phyloP scores from a whole-genome alignment of 805 yeast genomes.

The Candida ortonii region DNA sequence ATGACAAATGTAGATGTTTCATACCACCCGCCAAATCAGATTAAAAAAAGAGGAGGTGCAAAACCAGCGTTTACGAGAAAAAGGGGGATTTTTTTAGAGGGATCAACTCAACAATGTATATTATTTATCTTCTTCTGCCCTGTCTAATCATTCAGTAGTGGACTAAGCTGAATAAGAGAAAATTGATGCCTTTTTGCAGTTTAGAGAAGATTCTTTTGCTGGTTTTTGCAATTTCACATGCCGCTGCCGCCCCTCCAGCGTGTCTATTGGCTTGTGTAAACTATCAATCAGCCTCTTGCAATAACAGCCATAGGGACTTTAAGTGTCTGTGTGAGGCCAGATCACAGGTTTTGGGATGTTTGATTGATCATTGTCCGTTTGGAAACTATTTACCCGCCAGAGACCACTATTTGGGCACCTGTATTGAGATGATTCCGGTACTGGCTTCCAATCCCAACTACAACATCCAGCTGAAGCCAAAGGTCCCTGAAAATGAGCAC shows the following conservation, averaged over 20 bases:
- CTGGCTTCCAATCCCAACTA: constrained; percentile 22
- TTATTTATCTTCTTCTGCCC: no score
- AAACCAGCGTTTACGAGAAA: no score
- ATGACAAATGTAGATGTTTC: no score
- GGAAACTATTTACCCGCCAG: constrained; percentile 43
- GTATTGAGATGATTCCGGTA: constrained; percentile 37
- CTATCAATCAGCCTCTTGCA: constrained; percentile 16
- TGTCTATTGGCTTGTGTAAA: constrained; percentile 25
- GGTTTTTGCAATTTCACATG: background rate
- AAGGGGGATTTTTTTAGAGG: no score
- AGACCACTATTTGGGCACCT: constrained; percentile 49
- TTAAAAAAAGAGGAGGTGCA: no score
- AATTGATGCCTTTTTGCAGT: constrained; percentile 4
- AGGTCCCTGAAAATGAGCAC: no score
- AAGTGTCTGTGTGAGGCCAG: constrained; percentile 35
- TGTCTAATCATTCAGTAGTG: no score
- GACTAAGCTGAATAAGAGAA: no score
- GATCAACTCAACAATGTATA: no score
- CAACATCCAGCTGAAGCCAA: constrained; percentile 16
- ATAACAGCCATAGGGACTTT: constrained; percentile 30
- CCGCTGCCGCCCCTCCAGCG: constrained; percentile 27
- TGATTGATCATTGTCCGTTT: constrained; percentile 41
- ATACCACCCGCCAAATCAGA: no score
- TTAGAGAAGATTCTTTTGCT: constrained; percentile 4
- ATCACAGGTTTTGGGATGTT: constrained; percentile 34